phyloP scores from a whole-genome alignment of 306 rosid species.

The Abrus precatorius region DNA sequence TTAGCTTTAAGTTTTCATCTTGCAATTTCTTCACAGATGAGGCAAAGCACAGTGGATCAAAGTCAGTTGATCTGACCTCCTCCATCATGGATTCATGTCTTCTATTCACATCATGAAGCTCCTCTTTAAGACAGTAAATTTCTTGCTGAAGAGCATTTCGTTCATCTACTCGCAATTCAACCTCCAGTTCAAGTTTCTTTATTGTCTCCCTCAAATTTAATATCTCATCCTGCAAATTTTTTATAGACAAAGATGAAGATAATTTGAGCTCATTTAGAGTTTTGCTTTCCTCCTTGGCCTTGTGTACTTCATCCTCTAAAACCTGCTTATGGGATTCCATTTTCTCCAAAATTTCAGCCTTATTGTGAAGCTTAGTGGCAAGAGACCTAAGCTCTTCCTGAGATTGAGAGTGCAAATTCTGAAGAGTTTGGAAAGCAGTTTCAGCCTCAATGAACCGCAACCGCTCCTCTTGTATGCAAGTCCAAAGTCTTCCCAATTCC shows the following conservation, averaged over 20 bases:
- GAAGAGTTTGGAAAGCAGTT: slow-evolving; percentile 93
- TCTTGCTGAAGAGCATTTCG: slow-evolving; percentile 94
- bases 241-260: slow-evolving; percentile 73
- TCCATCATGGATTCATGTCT: slow-evolving; percentile 65
- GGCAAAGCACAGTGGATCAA: slow-evolving; percentile 65
- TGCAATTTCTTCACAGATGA: slow-evolving; percentile 77
- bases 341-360: slow-evolving; percentile 62
- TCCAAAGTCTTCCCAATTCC: slow-evolving; percentile 91
- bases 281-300: slow-evolving; percentile 73
- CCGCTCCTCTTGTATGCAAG: slow-evolving; percentile 84
- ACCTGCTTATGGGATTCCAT: slow-evolving; percentile 68
- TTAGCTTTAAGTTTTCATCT: slow-evolving; percentile 75
- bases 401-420: slow-evolving; percentile 85
- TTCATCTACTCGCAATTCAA: slow-evolving; percentile 74
- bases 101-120: slow-evolving; percentile 64
- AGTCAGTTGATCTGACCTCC: slow-evolving; percentile 79
- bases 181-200: slow-evolving; percentile 75
- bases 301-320: slow-evolving; percentile 71
- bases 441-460: slow-evolving; percentile 83
- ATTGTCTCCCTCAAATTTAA: slow-evolving; percentile 75
- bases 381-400: slow-evolving; percentile 91
- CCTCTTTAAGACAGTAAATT: slow-evolving; percentile 84
- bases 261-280: slow-evolving; percentile 66
- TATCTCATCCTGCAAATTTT: slow-evolving; percentile 76
- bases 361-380: slow-evolving; percentile 67